Evolutionary conservation across 2,329 filamentous ascomycete genomes (phyloP).

Genomic region (Lachnellula suecica): DNA sequence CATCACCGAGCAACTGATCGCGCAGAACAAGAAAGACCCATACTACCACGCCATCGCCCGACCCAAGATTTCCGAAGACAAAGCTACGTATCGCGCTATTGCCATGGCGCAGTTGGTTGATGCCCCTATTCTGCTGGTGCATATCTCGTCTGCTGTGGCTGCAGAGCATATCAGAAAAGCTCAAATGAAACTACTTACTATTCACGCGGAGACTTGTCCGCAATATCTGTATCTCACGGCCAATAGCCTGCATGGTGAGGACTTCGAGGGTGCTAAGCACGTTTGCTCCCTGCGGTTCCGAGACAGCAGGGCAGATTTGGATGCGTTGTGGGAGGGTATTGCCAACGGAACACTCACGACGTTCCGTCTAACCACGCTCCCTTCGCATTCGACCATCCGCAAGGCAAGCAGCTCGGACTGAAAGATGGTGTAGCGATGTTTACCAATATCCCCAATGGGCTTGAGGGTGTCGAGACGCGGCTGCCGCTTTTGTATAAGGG

Average conservation of each 20-base stretch:
- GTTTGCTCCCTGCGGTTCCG: slow-evolving; percentile 53
- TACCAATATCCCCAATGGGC: slow-evolving; percentile 24
- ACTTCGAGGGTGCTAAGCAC: slow-evolving; percentile 52
- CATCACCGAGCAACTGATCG: slow-evolving; percentile 42
- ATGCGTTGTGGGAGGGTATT: slow-evolving; percentile 50
- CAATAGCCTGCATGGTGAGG: slow-evolving; percentile 40
- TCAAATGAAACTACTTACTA: slow-evolving; percentile 48
- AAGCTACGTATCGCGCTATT: slow-evolving; percentile 51
- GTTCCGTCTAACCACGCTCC: slow-evolving; percentile 41
- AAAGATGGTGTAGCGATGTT: slow-evolving; percentile 22
- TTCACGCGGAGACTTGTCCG: slow-evolving; percentile 58
- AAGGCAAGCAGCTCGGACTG: slow-evolving; percentile 21
- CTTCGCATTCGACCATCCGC: slow-evolving; percentile 19
- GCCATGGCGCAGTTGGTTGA: slow-evolving; percentile 48
- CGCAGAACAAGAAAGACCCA: slow-evolving; percentile 38
- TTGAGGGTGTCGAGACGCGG: slow-evolving; percentile 25
- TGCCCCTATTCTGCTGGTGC: slow-evolving; percentile 52
- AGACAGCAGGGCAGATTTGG: slow-evolving; percentile 46
- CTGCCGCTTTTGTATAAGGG: slow-evolving; percentile 21
- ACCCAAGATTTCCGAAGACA: slow-evolving; percentile 46
- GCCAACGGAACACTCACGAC: slow-evolving; percentile 54
- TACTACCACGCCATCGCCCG: slow-evolving; percentile 46
- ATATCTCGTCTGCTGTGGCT: slow-evolving; percentile 48
- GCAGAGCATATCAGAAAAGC: slow-evolving; percentile 48
- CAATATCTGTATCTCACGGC: slow-evolving; percentile 57